phyloP scores from a whole-genome alignment of 1,139 yeast species.

The Pichia sp. region DNA sequence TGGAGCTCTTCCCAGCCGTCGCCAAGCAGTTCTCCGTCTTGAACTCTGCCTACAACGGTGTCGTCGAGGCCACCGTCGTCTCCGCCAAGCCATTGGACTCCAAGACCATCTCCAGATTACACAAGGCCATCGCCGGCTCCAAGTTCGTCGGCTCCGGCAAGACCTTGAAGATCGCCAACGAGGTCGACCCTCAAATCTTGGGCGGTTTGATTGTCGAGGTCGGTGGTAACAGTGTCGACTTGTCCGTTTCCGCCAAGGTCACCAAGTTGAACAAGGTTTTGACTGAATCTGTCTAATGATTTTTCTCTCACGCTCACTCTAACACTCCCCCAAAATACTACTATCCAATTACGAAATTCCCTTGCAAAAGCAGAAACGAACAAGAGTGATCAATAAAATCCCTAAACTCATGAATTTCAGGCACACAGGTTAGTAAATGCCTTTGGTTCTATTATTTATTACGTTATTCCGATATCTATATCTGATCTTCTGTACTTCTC shows the following conservation, averaged over 20 bases:
- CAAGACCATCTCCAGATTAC: conserved; percentile 74
- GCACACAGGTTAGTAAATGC: neutral
- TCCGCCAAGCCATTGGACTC: conserved; percentile 84
- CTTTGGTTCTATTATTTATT: conserved; percentile 2
- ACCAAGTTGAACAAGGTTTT: conserved; percentile 85
- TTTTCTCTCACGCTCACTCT: neutral
- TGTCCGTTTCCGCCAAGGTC: conserved; percentile 80
- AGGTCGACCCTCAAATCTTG: conserved; percentile 81
- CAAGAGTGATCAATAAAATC: neutral
- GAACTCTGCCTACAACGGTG: conserved; percentile 85
- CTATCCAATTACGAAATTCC: neutral
- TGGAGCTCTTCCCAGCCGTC: conserved; percentile 61
- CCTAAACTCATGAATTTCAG: neutral
- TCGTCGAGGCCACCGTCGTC: conserved; percentile 90
- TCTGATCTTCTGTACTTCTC: neutral
- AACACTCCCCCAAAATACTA: neutral
- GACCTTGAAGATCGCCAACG: conserved; percentile 78
- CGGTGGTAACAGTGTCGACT: conserved; percentile 95
- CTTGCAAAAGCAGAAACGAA: neutral
- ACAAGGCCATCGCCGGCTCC: conserved; percentile 73
- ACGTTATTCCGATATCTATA: conserved; percentile 1
- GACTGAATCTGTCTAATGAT: conserved; percentile 67
- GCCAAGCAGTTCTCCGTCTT: conserved; percentile 70
- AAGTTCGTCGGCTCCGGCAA: conserved; percentile 80
- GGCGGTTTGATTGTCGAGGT: conserved; percentile 97